Conservation (phyloP, 495 filamentous ascomycete genomes). For the Xylaria palmicola region DNA sequence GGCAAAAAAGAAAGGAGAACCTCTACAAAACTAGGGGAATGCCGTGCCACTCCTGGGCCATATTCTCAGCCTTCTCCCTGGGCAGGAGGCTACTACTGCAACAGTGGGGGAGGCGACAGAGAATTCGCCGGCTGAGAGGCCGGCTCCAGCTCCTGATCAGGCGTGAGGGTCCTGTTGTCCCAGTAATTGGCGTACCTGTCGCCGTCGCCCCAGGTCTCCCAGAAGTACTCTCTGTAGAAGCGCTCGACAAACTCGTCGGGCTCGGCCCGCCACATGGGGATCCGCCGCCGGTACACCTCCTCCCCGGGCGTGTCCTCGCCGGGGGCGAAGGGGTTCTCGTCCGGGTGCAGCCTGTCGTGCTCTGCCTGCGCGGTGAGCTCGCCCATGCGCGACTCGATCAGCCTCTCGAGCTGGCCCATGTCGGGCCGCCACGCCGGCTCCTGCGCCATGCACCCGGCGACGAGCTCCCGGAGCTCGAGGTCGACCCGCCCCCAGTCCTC, state of each 20-base stretch:
- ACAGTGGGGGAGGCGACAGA: too few species aligned
- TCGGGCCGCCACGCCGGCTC: neutral
- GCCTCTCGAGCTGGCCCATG: neutral
- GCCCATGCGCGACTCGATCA: neutral
- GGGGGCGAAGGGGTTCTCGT: too few species aligned
- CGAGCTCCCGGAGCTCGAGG: conserved; percentile 16
- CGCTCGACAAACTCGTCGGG: neutral
- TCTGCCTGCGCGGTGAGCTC: neutral
- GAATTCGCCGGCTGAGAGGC: too few species aligned
- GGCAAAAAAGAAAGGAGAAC: too few species aligned
- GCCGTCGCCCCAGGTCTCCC: neutral
- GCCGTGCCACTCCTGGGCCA: too few species aligned
- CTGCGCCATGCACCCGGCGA: neutral
- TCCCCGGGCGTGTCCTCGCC: neutral
- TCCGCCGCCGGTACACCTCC: neutral
- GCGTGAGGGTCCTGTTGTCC: neutral
- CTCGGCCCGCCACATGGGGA: neutral
- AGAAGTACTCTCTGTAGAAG: neutral
- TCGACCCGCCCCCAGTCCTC: neutral
- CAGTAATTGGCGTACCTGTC: neutral
- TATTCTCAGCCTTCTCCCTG: too few species aligned
- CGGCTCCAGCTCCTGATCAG: too few species aligned
- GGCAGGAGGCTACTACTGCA: too few species aligned
- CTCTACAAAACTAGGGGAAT: too few species aligned
- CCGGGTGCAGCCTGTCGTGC: too few species aligned